Evolutionary conservation across 106 monocot genomes (phyloP), one percentile per base, ranked within the genome.

Genomic region (Dactylorhiza incarnata): DNA sequence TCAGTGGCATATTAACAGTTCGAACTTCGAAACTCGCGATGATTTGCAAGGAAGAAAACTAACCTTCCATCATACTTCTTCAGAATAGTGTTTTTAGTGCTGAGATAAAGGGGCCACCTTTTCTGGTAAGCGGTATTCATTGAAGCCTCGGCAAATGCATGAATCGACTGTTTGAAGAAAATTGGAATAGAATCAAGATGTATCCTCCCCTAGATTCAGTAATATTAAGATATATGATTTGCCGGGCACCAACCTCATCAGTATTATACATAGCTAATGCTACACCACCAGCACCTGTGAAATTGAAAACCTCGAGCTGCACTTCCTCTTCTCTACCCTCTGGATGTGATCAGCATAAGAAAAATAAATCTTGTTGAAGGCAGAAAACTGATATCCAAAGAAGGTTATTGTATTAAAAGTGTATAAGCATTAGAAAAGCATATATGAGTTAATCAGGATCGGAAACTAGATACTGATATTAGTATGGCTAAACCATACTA

Each of bases 21-120:
- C 45, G n/a, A 69, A 46, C 45, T 69, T 69, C n/a, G 1, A 46
- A n/a, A 68, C 43, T 44, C 29, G 9, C 7, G 19, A 24, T 50
- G 20, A 44, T 14, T 0, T 62, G 70, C 12, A 25, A 50, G 61
- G 15, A 72, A 75, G 51, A 72, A 12, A 23, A 58, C 72, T 17
- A 55, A 97, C 96, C 96, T 97, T 68, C 96, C 95, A 84, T 96
- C 95, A 78, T 96, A 96, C 81, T 93, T 93, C 74, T 96, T 96
- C 73, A 96, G 76, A 77, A 97, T 97, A 63, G 96, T 97, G 72
- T 97, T 97, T 84, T 97, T 97, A 20, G 96, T 97, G 84, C 96
- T 93, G 48, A 97, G 89, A 78, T 97, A 97, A 61, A 97, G 89
- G 20, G 96, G 93, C 96, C 96, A 97, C 70, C 72, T 93, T 74